Percentiles rank a stretch among this genome's conserved stretches.
phyloP scores from a whole-genome alignment of 768 basidiomycete genomes.

The Auricularia heimuer region DNA sequence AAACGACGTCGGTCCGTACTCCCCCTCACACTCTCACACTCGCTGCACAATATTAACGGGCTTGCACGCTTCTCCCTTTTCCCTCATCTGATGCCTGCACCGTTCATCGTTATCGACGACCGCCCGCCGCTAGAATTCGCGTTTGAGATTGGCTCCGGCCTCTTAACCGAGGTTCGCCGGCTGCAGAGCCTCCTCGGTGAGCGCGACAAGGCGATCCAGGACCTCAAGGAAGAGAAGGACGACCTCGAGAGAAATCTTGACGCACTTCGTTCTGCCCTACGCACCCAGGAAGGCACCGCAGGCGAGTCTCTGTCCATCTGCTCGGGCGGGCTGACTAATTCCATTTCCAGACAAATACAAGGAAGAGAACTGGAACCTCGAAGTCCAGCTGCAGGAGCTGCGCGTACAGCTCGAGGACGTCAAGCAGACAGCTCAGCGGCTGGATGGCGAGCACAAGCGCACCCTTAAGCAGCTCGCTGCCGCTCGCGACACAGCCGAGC shows the following conservation, averaged over 20 bases:
- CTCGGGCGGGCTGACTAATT: neutral
- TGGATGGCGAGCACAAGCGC: slow-evolving; percentile 77
- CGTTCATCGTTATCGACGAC: slow-evolving; percentile 10
- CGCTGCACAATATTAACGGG: neutral
- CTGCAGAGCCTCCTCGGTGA: slow-evolving; percentile 86
- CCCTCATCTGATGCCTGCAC: neutral
- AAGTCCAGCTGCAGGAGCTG: slow-evolving; percentile 84
- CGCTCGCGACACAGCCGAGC: slow-evolving; percentile 67
- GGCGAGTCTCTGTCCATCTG: slow-evolving; percentile 36
- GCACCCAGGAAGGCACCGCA: slow-evolving; percentile 69
- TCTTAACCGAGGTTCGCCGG: slow-evolving; percentile 84
- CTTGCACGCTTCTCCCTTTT: neutral
- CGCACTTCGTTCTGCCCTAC: slow-evolving; percentile 58
- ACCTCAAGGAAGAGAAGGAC: slow-evolving; percentile 87
- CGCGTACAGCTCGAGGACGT: slow-evolving; percentile 58
- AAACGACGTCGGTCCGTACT: slow-evolving; percentile 71
- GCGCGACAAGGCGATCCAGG: slow-evolving; percentile 85
- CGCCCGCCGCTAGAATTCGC: slow-evolving; percentile 67
- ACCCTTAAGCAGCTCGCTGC: slow-evolving; percentile 63
- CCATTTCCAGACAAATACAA: slow-evolving; percentile 71
- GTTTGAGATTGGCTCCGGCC: slow-evolving; percentile 90
- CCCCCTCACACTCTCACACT: neutral
- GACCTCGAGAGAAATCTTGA: slow-evolving; percentile 76
- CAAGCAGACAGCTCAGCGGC: slow-evolving; percentile 52
- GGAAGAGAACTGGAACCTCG: slow-evolving; percentile 98